Conservation (phyloP, 495 filamentous ascomycete species). For the Letharia columbiana region DNA sequence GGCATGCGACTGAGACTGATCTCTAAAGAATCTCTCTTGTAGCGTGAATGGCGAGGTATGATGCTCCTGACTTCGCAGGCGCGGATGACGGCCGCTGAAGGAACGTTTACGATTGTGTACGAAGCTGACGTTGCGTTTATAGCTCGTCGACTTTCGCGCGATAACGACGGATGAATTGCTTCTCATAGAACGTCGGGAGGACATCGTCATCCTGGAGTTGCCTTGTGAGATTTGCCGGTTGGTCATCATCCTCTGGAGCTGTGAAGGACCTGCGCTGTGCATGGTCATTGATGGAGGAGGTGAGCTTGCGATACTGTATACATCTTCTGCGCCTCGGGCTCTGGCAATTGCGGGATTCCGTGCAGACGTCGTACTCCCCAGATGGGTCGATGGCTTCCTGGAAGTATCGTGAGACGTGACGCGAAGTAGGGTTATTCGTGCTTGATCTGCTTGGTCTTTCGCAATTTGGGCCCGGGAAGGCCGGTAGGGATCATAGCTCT, state of each 20-base stretch:
- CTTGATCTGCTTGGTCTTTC: conserved; percentile 36
- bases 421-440: conserved; percentile 62
- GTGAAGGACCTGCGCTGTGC: conserved; percentile 17
- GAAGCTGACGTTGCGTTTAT: conserved; percentile 78
- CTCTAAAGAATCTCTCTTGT: conserved; percentile 18
- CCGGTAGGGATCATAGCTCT: conserved; percentile 79
- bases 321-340: conserved; percentile 15
- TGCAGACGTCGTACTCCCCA: conserved; percentile 18
- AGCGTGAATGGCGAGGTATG: conserved; percentile 19
- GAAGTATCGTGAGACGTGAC: conserved; percentile 18
- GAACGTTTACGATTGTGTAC: conserved; percentile 46
- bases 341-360: conserved; percentile 20
- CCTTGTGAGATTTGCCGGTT: conserved; percentile 20
- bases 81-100: conserved; percentile 26
- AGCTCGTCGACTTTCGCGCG: conserved; percentile 44
- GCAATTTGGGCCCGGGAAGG: conserved; percentile 45
- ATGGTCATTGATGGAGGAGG: conserved; percentile 15
- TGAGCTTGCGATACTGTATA: conserved; percentile 22
- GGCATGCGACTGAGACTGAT: conserved; percentile 3
- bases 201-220: conserved; percentile 24
- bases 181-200: conserved; percentile 41
- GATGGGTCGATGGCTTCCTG: conserved; percentile 14
- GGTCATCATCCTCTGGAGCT: conserved; percentile 13
- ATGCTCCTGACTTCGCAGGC: conserved; percentile 15
- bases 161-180: conserved; percentile 44